These are phyloP conservation scores for Epichloe glyceriae DNA, from an alignment of 2,329 filamentous ascomycete genomes.

Conservation along the genomic window DNA sequence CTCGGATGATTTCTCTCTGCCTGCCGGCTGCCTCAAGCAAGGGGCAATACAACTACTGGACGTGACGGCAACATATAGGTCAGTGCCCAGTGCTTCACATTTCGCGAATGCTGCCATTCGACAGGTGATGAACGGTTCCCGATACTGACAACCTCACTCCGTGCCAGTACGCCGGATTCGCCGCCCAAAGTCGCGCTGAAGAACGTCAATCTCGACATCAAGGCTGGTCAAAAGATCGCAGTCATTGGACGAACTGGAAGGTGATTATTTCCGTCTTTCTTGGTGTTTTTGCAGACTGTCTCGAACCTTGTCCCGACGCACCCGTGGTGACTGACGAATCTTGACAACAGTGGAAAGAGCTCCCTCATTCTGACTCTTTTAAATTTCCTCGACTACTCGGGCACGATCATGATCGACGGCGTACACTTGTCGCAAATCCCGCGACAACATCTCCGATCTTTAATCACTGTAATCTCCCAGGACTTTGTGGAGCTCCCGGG, in stretches of 20 bases:
- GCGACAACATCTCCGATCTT: conserved; percentile 13
- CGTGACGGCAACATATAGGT: background rate
- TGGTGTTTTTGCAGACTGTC: background rate
- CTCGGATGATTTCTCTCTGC: background rate
- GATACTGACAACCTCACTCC: background rate
- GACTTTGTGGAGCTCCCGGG: conserved; percentile 12
- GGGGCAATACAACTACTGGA: background rate
- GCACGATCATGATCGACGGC: conserved; percentile 12
- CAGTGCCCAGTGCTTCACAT: background rate
- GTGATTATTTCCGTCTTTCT: background rate
- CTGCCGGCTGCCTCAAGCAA: background rate
- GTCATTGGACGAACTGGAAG: conserved; percentile 12
- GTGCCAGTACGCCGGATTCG: background rate
- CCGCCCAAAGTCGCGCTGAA: background rate
- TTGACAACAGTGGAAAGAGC: conserved; percentile 11
- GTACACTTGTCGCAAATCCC: conserved; percentile 15
- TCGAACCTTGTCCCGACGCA: no score
- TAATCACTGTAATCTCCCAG: conserved; percentile 19
- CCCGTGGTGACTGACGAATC: background rate
- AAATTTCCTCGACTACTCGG: background rate
- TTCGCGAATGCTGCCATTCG: background rate
- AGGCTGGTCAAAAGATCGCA: conserved; percentile 11
- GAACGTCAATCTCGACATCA: background rate
- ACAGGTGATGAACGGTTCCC: background rate
- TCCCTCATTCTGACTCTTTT: conserved; percentile 3